A percentile compares a stretch with the other conserved stretches of the same genome.
These are phyloP conservation scores for Escallonia rubra DNA, from an alignment of 129 eudicot species.

Conservation along the genomic window DNA sequence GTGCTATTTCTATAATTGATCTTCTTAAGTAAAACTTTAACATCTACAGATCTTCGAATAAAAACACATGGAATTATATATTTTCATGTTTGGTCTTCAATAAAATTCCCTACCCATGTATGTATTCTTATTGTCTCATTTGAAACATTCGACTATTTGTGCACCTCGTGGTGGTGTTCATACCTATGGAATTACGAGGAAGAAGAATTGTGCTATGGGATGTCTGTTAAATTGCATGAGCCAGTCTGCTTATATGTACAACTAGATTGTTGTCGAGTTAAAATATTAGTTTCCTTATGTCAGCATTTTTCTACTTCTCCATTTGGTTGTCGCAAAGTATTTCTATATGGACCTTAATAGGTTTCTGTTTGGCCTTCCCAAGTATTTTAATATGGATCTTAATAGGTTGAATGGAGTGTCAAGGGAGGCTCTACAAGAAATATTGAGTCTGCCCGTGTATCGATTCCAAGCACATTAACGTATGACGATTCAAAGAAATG, in stretches of 20 bases:
- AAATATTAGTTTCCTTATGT: slow-evolving; percentile 1
- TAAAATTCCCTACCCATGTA: too few species aligned
- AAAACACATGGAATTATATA: too few species aligned
- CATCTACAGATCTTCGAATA: too few species aligned
- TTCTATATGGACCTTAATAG: slow-evolving; percentile 26
- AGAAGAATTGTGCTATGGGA: not conserved
- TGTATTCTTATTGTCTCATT: too few species aligned
- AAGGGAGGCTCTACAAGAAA: slow-evolving; percentile 90
- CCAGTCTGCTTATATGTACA: not conserved
- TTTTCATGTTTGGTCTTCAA: too few species aligned
- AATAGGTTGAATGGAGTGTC: slow-evolving; percentile 92
- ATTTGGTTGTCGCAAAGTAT: slow-evolving; percentile 8
- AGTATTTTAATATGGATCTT: slow-evolving; percentile 8
- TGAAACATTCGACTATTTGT: not conserved
- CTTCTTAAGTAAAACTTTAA: too few species aligned
- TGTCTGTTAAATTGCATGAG: not conserved
- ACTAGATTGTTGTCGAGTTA: not conserved
- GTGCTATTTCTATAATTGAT: too few species aligned
- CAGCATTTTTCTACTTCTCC: slow-evolving; percentile 7
- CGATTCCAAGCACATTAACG: slow-evolving; percentile 77
- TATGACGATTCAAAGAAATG: slow-evolving; percentile 79
- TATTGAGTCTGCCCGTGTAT: slow-evolving; percentile 85
- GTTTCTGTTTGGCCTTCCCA: slow-evolving; percentile 16
- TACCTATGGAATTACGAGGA: not conserved
- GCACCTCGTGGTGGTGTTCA: not conserved